Evolutionary conservation across 2,329 filamentous ascomycete genomes (phyloP), one percentile per base, ranked within the genome.

Genomic region (Neophaeococcomyces aloes): DNA sequence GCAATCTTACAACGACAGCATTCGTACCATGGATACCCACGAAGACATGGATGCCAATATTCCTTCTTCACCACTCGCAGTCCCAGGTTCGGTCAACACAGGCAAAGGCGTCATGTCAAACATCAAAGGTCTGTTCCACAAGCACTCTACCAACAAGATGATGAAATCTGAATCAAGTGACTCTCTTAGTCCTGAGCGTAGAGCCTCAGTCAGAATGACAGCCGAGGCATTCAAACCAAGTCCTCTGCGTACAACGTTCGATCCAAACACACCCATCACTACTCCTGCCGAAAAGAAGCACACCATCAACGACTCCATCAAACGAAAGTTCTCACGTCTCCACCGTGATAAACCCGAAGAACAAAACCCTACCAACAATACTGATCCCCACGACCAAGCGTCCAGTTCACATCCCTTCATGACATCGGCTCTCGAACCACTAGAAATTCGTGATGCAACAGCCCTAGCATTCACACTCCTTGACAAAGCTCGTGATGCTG

Each of bases 61-160:
- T 11, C 33, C 33, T 3, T 35, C 33, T 19, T 38, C 36, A 7
- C 36, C 36, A 23, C 10, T 14, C 7, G 17, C 36, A 23, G n/a
- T 38, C 5, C 36, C 36, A 11, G 36, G 19, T n/a, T 14, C 36
- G 7, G 36, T 29, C 4, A 3, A 29, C n/a, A 43, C 44, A 18
- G 49, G 49, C 29, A 57, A 53, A 45, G 54, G 51, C n/a, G 47
- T 53, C 17, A 48, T 54, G 5, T 55, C 49, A n/a, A 55, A 53
- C 38, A 40, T 57, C 19, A 47, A 48, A 17, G 54, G 51, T 11
- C 43, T 57, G 3, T 56, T 58, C 38, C 51, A 57, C 40, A 58
- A 57, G 45, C 50, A 47, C 6, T 50, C 51, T 3, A 33, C 44
- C 17, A 51, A 57, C 15, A 19, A 19, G 17, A 35, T 19, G 11